Conservation (phyloP, 768 basidiomycete genomes). For the Boletellus ananas region DNA sequence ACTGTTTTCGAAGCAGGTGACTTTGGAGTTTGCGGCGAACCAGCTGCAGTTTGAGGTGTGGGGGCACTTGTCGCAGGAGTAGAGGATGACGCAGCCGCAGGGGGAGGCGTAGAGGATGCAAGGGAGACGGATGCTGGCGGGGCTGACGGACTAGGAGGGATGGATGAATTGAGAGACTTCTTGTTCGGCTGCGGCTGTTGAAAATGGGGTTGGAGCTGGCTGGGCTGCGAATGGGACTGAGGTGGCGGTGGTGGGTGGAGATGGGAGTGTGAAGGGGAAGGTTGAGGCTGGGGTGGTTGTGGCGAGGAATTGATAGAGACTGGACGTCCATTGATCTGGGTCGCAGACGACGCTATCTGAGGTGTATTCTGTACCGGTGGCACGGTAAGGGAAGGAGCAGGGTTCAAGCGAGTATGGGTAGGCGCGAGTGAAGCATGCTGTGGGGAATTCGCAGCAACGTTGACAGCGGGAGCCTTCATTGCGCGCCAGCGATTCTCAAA, state of each 20-base stretch:
- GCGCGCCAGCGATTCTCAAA: conserved; percentile 32
- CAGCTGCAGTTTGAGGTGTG: conserved; percentile 38
- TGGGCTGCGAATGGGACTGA: conserved; percentile 11
- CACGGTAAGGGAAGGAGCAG: conserved; percentile 11
- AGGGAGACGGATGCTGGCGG: conserved; percentile 10
- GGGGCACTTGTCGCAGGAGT: conserved; percentile 49
- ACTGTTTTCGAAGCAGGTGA: conserved; percentile 60
- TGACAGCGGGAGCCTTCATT: conserved; percentile 16
- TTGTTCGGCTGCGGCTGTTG: conserved; percentile 14
- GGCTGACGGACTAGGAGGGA: conserved; percentile 23
- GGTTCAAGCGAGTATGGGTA: conserved; percentile 1
- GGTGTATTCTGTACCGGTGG: conserved; percentile 18
- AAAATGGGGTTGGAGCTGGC: conserved; percentile 3
- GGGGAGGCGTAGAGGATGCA: conserved; percentile 43
- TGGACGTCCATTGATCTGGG: conserved; percentile 27
- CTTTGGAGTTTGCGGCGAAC: conserved; percentile 65
- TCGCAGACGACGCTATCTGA: conserved; percentile 20
- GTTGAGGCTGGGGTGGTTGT: conserved; percentile 9
- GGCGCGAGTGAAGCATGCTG: background rate
- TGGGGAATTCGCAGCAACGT: conserved; percentile 5
- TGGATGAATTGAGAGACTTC: conserved; percentile 15
- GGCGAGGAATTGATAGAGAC: conserved; percentile 28
- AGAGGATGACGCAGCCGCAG: conserved; percentile 38
- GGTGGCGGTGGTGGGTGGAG: background rate
- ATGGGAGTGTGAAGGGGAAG: conserved; percentile 10